Percentiles rank a stretch among this genome's conserved stretches.
Conservation (phyloP, 2,329 filamentous ascomycete genomes). For the Penicillium oxalicum region DNA sequence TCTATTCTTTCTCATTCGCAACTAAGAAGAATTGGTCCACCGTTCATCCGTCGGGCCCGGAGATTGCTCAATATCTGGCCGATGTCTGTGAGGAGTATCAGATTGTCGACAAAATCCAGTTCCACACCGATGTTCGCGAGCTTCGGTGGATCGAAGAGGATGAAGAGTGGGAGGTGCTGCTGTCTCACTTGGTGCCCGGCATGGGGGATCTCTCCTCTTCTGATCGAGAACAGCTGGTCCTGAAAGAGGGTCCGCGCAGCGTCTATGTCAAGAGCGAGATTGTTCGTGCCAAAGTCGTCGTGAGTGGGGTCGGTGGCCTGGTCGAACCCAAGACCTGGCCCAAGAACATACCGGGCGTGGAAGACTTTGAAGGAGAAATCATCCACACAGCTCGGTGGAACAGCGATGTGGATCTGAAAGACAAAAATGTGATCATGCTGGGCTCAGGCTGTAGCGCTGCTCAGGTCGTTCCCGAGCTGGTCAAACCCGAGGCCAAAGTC, state of each 20-base stretch:
- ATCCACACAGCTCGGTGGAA: slow-evolving; percentile 56
- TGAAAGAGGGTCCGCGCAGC: slow-evolving; percentile 41
- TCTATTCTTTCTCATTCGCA: slow-evolving; percentile 54
- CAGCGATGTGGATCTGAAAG: slow-evolving; percentile 46
- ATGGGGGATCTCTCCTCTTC: slow-evolving; percentile 49
- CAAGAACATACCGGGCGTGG: slow-evolving; percentile 46
- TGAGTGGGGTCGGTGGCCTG: slow-evolving; percentile 51
- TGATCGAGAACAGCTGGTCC: slow-evolving; percentile 42
- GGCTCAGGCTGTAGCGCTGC: slow-evolving; percentile 55
- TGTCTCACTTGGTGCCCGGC: slow-evolving; percentile 48
- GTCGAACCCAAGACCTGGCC: slow-evolving; percentile 51
- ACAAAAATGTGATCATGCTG: slow-evolving; percentile 53
- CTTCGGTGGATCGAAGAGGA: slow-evolving; percentile 50
- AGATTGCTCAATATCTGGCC: slow-evolving; percentile 49
- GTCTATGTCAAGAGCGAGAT: slow-evolving; percentile 49
- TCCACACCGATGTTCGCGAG: slow-evolving; percentile 52
- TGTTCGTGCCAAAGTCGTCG: slow-evolving; percentile 50
- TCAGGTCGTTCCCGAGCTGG: slow-evolving; percentile 51
- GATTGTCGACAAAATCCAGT: slow-evolving; percentile 53
- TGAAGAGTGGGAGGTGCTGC: slow-evolving; percentile 50
- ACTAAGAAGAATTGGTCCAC: slow-evolving; percentile 49
- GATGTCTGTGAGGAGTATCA: slow-evolving; percentile 49
- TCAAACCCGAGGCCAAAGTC: slow-evolving; percentile 43
- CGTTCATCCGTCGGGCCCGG: slow-evolving; percentile 44
- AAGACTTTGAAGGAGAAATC: slow-evolving; percentile 50